These are phyloP conservation scores for Trametes coccinea DNA, from an alignment of 768 basidiomycete genomes.

Conservation along the genomic window DNA sequence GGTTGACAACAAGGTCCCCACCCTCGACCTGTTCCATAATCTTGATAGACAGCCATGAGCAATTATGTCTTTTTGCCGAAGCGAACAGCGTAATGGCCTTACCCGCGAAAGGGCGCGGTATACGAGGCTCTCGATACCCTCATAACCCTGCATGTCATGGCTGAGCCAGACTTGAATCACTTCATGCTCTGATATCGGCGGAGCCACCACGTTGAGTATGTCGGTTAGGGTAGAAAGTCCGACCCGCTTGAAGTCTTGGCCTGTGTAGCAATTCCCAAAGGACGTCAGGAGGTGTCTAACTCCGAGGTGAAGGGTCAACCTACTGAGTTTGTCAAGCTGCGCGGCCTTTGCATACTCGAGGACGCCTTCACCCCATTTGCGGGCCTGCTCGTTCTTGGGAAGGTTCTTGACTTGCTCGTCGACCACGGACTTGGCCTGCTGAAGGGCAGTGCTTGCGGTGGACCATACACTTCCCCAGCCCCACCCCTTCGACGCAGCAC, in stretches of 20 bases:
- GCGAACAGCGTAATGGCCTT: conserved; percentile 28
- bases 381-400: conserved; percentile 82
- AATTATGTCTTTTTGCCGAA: background rate
- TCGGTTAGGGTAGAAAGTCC: conserved; percentile 89
- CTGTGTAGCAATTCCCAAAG: conserved; percentile 42
- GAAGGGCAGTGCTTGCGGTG: conserved; percentile 80
- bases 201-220: conserved; percentile 94
- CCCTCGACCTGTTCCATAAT: conserved; percentile 95
- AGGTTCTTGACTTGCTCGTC: conserved; percentile 92
- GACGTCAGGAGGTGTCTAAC: background rate
- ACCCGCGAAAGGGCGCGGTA: conserved; percentile 86
- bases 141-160: conserved; percentile 96
- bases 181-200: conserved; percentile 97
- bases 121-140: conserved; percentile 91
- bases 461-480: conserved; percentile 92
- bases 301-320: conserved; percentile 26
- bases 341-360: conserved; percentile 81
- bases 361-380: conserved; percentile 85
- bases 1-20: conserved; percentile 86
- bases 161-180: conserved; percentile 94
- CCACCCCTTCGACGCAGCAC: conserved; percentile 45
- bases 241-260: conserved; percentile 85
- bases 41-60: conserved; percentile 32
- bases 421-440: conserved; percentile 84
- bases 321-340: conserved; percentile 91